These are phyloP conservation scores for Ligustrum vulgare DNA, from an alignment of 257 asterid genomes.

Conservation along the genomic window DNA sequence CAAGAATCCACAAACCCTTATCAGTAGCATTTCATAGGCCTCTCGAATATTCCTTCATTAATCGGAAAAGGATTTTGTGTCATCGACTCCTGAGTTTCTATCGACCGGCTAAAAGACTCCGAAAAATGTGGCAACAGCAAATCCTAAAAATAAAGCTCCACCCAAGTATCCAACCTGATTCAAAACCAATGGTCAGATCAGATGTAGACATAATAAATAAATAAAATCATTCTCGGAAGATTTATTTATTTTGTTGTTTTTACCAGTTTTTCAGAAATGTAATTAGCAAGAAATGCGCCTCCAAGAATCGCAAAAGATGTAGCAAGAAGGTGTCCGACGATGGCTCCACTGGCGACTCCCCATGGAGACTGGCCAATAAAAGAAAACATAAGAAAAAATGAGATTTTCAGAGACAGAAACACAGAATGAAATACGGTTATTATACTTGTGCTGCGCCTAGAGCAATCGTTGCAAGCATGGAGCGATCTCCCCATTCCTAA, in stretches of 20 bases:
- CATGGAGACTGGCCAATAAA: slow-evolving; percentile 67
- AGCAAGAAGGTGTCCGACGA: slow-evolving; percentile 80
- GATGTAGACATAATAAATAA: slow-evolving; percentile 6
- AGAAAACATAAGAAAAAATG: neutral
- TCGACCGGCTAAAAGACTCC: slow-evolving; percentile 65
- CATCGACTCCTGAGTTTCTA: neutral
- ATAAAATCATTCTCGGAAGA: neutral
- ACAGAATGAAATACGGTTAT: neutral
- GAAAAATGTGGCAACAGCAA: slow-evolving; percentile 82
- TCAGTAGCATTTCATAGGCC: neutral
- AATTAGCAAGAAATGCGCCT: slow-evolving; percentile 87
- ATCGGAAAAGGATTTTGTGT: neutral
- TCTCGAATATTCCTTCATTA: neutral
- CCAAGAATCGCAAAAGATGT: slow-evolving; percentile 85
- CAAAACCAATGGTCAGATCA: slow-evolving; percentile 17
- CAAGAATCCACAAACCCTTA: neutral
- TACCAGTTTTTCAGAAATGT: slow-evolving; percentile 97
- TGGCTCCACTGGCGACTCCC: slow-evolving; percentile 99
- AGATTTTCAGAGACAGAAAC: neutral
- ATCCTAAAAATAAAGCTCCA: slow-evolving; percentile 71
- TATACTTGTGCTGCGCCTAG: slow-evolving; percentile 97
- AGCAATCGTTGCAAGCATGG: slow-evolving; percentile 98
- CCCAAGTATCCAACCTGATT: slow-evolving; percentile 91
- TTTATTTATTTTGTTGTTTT: neutral
- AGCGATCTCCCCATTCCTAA: slow-evolving; percentile 99